A percentile compares a stretch with the other conserved stretches of the same genome.
Evolutionary conservation across 1,284 basidiomycete genomes (phyloP).

Genomic region (Boletus hoseneyae): DNA sequence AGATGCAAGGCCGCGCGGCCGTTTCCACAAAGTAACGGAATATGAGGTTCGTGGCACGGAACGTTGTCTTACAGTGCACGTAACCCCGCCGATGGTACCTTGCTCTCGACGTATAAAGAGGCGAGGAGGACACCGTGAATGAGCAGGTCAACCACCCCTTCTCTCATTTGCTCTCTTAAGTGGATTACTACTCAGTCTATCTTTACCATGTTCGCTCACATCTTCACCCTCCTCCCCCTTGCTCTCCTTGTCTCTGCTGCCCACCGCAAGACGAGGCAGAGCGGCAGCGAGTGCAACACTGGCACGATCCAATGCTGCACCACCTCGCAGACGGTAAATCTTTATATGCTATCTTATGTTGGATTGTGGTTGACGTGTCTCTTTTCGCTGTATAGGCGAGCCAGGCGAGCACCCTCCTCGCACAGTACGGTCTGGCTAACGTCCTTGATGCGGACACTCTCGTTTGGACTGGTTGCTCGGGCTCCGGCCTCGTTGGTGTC

Average conservation of each 20-base stretch:
- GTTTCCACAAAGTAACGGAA: not conserved
- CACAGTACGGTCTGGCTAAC: too few relatives aligned
- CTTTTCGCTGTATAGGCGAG: too few relatives aligned
- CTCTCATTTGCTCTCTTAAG: too few relatives aligned
- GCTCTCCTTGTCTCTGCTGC: slow-evolving; percentile 14
- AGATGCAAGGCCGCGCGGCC: not conserved
- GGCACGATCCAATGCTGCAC: slow-evolving; percentile 13
- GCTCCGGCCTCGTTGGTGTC: too few relatives aligned
- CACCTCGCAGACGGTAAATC: slow-evolving; percentile 4
- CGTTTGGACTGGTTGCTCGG: too few relatives aligned
- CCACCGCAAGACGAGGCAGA: slow-evolving; percentile 4
- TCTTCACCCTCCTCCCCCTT: slow-evolving; percentile 15
- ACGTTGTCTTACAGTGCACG: not conserved
- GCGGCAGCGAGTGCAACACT: slow-evolving; percentile 5
- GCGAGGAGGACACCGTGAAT: not conserved
- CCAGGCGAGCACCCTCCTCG: too few relatives aligned
- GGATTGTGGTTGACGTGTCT: not conserved
- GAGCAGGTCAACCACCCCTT: not conserved
- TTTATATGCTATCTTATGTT: too few relatives aligned
- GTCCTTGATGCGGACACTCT: too few relatives aligned
- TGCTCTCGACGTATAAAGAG: not conserved
- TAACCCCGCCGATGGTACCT: not conserved
- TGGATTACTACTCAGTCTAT: not conserved
- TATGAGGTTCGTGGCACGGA: too few relatives aligned
- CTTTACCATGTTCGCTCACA: not conserved